Conservation (phyloP, 805 yeast species). For the Cyberlindnera saturnus region DNA sequence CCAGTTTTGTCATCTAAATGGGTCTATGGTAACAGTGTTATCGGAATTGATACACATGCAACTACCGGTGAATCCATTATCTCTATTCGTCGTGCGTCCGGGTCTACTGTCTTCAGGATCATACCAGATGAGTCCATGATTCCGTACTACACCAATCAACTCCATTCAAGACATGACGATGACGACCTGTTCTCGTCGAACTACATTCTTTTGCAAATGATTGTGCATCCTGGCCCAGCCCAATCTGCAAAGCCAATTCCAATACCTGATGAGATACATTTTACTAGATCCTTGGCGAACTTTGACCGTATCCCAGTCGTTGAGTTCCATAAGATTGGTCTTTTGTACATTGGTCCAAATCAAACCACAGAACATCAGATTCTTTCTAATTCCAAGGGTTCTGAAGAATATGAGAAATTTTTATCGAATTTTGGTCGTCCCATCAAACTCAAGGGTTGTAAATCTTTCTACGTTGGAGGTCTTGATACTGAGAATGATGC, state of each 20-base stretch:
- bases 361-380: conserved; percentile 63
- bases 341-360: conserved; percentile 64
- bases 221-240: conserved; percentile 35
- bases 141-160: conserved; percentile 24
- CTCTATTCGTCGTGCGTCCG: conserved; percentile 61
- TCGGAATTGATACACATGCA: conserved; percentile 50
- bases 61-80: conserved; percentile 46
- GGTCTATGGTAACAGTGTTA: conserved; percentile 53
- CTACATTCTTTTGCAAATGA: conserved; percentile 45
- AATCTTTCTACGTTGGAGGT: conserved; percentile 66
- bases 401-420: conserved; percentile 54
- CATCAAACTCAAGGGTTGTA: conserved; percentile 50
- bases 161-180: conserved; percentile 17
- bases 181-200: conserved; percentile 34
- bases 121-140: conserved; percentile 34
- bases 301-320: conserved; percentile 75
- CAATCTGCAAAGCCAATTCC: conserved; percentile 39
- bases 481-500: conserved; percentile 60
- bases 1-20: conserved; percentile 37
- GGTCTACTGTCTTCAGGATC: conserved; percentile 43
- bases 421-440: conserved; percentile 53
- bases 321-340: conserved; percentile 73
- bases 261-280: conserved; percentile 40
- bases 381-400: conserved; percentile 58
- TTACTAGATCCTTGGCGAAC: conserved; percentile 48